These are phyloP conservation scores for Rhizopogon vesiculosus DNA, from an alignment of 768 basidiomycete species.

Conservation along the genomic window DNA sequence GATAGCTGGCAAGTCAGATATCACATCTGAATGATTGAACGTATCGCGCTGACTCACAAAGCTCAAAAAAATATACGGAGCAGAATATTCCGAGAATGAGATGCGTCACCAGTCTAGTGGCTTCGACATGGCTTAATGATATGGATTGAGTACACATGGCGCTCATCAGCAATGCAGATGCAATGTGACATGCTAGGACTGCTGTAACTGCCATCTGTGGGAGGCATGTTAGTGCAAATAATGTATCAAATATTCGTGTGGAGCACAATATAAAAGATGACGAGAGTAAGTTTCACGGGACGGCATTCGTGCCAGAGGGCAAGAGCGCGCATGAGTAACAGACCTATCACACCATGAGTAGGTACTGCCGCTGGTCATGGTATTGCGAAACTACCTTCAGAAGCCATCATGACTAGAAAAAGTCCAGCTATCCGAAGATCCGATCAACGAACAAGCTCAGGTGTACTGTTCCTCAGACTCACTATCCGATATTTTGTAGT, in stretches of 20 bases:
- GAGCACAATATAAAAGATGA: not conserved
- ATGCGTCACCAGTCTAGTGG: not conserved
- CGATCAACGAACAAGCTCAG: not conserved
- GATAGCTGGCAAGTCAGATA: not conserved
- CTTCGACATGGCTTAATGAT: not conserved
- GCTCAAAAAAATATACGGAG: not conserved
- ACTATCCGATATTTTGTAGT: not conserved
- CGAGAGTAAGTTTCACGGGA: not conserved
- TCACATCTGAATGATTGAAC: not conserved
- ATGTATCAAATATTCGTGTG: not conserved
- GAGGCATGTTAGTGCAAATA: not conserved
- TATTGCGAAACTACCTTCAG: not conserved
- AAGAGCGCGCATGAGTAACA: not conserved
- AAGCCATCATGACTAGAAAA: not conserved
- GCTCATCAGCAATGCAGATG: not conserved
- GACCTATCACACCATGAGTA: not conserved
- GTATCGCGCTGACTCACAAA: not conserved
- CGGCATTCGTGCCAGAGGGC: not conserved
- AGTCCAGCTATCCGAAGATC: not conserved
- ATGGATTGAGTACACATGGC: not conserved
- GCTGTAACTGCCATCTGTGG: not conserved
- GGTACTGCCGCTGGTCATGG: not conserved
- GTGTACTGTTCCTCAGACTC: not conserved
- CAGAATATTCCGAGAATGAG: not conserved
- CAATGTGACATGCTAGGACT: not conserved